Evolutionary conservation across 768 basidiomycete genomes (phyloP).

Genomic region (Clavulina sp.): DNA sequence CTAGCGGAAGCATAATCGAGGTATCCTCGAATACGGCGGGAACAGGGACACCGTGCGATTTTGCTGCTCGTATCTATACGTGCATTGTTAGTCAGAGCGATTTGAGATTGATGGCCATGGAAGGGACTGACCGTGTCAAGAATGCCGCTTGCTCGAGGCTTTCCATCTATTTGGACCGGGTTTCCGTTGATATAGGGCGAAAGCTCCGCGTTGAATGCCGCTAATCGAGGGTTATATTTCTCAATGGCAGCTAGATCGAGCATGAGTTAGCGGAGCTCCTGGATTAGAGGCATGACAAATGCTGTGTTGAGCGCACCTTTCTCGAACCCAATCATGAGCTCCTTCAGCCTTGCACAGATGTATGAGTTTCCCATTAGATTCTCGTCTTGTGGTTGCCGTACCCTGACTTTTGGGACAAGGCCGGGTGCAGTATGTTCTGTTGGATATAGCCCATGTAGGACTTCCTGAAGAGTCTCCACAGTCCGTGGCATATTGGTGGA

Average conservation of each 20-base stretch:
- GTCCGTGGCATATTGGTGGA: slow-evolving; percentile 67
- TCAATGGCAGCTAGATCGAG: slow-evolving; percentile 39
- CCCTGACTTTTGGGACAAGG: slow-evolving; percentile 23
- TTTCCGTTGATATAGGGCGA: slow-evolving; percentile 52
- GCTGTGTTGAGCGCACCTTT: slow-evolving; percentile 26
- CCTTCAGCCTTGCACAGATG: slow-evolving; percentile 48
- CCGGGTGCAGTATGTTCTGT: slow-evolving; percentile 27
- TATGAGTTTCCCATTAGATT: slow-evolving; percentile 51
- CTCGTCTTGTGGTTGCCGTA: slow-evolving; percentile 42
- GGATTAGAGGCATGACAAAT: not conserved
- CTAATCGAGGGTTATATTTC: slow-evolving; percentile 42
- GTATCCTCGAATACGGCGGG: slow-evolving; percentile 59
- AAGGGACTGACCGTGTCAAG: slow-evolving; percentile 41
- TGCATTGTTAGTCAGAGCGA: not conserved
- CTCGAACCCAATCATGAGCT: slow-evolving; percentile 44
- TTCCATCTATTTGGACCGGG: slow-evolving; percentile 56
- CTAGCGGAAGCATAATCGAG: slow-evolving; percentile 38
- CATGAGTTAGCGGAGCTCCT: slow-evolving; percentile 1
- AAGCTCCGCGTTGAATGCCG: slow-evolving; percentile 43
- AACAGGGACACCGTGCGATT: slow-evolving; percentile 52
- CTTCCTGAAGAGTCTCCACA: slow-evolving; percentile 53
- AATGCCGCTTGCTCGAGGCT: slow-evolving; percentile 56
- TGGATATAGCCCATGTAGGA: slow-evolving; percentile 60
- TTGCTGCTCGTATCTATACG: slow-evolving; percentile 43
- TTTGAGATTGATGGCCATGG: not conserved